A percentile compares a stretch with the other conserved stretches of the same genome.
phyloP scores from a whole-genome alignment of 1,284 basidiomycete genomes.

The Ustilago esculenta region DNA sequence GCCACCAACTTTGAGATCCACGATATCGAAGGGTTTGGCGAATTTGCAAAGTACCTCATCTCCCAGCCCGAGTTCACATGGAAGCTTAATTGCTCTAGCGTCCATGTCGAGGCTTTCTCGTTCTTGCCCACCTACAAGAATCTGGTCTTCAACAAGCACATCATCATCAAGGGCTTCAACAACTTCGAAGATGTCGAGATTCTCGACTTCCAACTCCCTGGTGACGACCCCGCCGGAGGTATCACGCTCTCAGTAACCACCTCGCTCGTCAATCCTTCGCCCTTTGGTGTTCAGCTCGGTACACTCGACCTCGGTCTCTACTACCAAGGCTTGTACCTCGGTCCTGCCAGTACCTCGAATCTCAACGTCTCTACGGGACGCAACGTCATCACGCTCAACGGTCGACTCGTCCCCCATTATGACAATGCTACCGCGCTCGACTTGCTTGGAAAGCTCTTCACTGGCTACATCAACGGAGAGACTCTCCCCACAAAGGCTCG shows the following conservation, averaged over 20 bases:
- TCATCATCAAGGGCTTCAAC: conserved; percentile 73
- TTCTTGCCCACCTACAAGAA: conserved; percentile 62
- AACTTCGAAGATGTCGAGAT: conserved; percentile 75
- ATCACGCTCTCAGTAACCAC: conserved; percentile 76
- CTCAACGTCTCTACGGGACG: conserved; percentile 68
- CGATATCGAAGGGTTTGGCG: conserved; percentile 61
- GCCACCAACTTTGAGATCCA: conserved; percentile 65
- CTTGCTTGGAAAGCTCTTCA: conserved; percentile 75
- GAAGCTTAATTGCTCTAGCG: conserved; percentile 73
- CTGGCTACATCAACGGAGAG: conserved; percentile 78
- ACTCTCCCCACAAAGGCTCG: conserved; percentile 73
- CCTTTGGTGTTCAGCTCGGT: conserved; percentile 77
- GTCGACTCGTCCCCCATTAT: conserved; percentile 74
- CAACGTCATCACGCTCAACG: conserved; percentile 75
- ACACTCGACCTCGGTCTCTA: conserved; percentile 75
- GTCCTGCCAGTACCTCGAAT: conserved; percentile 70
- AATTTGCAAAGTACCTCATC: conserved; percentile 71
- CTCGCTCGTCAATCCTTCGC: conserved; percentile 75
- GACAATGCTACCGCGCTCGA: conserved; percentile 71
- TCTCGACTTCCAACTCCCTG: conserved; percentile 77
- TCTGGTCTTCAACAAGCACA: conserved; percentile 53
- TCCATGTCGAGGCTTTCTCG: conserved; percentile 75
- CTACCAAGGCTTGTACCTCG: conserved; percentile 74
- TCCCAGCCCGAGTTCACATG: conserved; percentile 78
- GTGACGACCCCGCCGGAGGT: conserved; percentile 76